phyloP scores from a whole-genome alignment of 768 basidiomycete genomes.

The Ramaria rubella region DNA sequence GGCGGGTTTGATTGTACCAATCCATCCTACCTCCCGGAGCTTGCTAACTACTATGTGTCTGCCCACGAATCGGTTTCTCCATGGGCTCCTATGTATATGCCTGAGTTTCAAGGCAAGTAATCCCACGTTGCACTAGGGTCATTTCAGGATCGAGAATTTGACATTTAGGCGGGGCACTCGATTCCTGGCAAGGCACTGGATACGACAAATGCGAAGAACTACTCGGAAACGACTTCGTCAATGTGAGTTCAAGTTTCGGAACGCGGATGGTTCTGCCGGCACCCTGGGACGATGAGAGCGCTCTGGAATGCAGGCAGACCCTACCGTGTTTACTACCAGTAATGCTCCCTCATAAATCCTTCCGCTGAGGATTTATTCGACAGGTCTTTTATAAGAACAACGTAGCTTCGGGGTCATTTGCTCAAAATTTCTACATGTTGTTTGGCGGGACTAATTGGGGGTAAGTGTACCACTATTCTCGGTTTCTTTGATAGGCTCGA shows the following conservation, averaged over 20 bases:
- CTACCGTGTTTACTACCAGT: too few relatives aligned
- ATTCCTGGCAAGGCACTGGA: constrained; percentile 22
- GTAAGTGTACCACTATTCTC: neutral
- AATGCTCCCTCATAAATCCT: too few relatives aligned
- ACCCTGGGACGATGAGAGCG: too few relatives aligned
- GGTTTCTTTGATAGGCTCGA: too few relatives aligned
- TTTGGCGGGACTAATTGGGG: neutral
- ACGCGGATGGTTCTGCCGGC: too few relatives aligned
- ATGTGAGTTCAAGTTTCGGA: too few relatives aligned
- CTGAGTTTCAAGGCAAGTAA: constrained; percentile 17
- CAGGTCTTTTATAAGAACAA: constrained; percentile 20
- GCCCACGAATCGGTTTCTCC: constrained; percentile 14
- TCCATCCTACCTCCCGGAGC: neutral
- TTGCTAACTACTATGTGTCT: neutral
- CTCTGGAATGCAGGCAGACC: too few relatives aligned
- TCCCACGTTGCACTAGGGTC: neutral
- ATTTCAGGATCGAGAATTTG: neutral
- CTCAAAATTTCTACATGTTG: constrained; percentile 20
- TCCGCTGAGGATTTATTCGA: too few relatives aligned
- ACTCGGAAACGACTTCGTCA: constrained; percentile 17
- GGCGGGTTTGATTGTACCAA: neutral
- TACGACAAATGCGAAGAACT: constrained; percentile 22
- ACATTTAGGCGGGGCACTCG: constrained; percentile 16
- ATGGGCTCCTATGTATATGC: constrained; percentile 15
- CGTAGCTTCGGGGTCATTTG: constrained; percentile 16